Evolutionary conservation across 176 grass and related monocot species (phyloP).

Genomic region (Aegilops tauschii): DNA sequence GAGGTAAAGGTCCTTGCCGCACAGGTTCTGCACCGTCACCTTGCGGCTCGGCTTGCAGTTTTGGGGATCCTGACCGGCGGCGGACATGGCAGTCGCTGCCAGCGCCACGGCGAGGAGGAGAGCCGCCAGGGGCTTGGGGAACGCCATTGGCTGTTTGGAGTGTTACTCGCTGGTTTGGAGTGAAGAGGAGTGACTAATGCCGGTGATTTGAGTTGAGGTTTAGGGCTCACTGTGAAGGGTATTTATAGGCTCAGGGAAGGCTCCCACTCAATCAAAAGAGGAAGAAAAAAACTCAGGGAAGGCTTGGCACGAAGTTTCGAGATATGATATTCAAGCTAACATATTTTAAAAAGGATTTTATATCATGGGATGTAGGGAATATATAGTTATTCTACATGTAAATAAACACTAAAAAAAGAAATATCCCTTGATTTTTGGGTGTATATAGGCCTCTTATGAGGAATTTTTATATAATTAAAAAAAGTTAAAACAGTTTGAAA

Average conservation of each 20-base stretch:
- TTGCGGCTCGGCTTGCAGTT: neutral
- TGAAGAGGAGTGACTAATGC: neutral
- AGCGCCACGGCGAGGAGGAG: neutral
- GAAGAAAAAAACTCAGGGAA: too few species aligned
- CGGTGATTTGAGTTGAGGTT: neutral
- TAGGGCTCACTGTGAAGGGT: neutral
- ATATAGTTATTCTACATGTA: too few species aligned
- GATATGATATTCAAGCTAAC: too few species aligned
- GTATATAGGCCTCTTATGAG: too few species aligned
- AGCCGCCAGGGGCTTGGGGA: neutral
- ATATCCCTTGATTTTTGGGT: too few species aligned
- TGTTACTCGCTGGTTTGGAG: neutral
- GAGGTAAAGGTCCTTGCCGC: neutral
- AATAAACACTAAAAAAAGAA: too few species aligned
- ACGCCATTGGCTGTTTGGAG: neutral
- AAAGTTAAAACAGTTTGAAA: too few species aligned
- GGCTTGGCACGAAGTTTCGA: too few species aligned
- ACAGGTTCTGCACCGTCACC: constrained; percentile 54
- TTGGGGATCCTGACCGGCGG: neutral
- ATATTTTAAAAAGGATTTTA: too few species aligned
- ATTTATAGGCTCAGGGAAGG: constrained; percentile 9
- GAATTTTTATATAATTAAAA: too few species aligned
- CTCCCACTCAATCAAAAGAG: too few species aligned
- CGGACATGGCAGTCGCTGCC: neutral
- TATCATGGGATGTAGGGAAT: too few species aligned